A percentile compares a stretch with the other conserved stretches of the same genome.
These are phyloP conservation scores for Hemileccinum rubropunctum DNA, from an alignment of 768 basidiomycete genomes.

Conservation along the genomic window DNA sequence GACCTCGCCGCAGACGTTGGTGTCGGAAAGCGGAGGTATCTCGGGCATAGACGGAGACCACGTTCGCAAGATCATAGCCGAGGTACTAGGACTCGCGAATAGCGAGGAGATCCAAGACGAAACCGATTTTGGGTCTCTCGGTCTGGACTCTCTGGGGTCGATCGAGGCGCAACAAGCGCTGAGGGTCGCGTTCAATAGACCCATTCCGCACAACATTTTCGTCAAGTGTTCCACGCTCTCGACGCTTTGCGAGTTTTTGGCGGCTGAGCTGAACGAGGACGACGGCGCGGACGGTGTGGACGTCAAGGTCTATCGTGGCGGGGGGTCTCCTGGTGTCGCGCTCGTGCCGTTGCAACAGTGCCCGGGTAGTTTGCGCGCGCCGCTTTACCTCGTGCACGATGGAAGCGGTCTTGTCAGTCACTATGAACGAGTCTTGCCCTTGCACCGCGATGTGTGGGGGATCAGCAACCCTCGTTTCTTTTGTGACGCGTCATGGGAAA, in stretches of 20 bases:
- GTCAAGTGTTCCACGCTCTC: slow-evolving; percentile 36
- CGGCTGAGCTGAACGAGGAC: background rate
- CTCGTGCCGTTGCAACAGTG: slow-evolving; percentile 40
- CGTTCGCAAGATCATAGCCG: slow-evolving; percentile 41
- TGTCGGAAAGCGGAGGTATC: slow-evolving; percentile 28
- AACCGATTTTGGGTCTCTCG: slow-evolving; percentile 46
- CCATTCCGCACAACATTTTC: slow-evolving; percentile 47
- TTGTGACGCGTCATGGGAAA: slow-evolving; percentile 44
- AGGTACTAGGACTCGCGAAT: slow-evolving; percentile 38
- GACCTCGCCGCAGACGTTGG: slow-evolving; percentile 40
- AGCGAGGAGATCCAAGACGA: slow-evolving; percentile 41
- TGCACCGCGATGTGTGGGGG: slow-evolving; percentile 58
- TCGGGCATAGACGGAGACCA: slow-evolving; percentile 6
- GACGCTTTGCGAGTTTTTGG: slow-evolving; percentile 16
- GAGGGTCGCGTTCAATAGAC: slow-evolving; percentile 37
- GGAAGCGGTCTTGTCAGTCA: slow-evolving; percentile 63
- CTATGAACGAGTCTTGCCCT: slow-evolving; percentile 42
- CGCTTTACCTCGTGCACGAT: slow-evolving; percentile 69
- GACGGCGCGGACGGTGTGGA: background rate
- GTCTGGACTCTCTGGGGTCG: slow-evolving; percentile 62
- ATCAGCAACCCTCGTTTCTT: slow-evolving; percentile 56
- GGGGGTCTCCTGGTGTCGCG: slow-evolving; percentile 22
- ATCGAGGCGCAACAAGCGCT: slow-evolving; percentile 58
- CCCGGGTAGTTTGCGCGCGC: slow-evolving; percentile 23
- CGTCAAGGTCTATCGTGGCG: background rate